A percentile compares a stretch with the other conserved stretches of the same genome.
Evolutionary conservation across 805 yeast genomes (phyloP).

Genomic region (Candida succiphila): DNA sequence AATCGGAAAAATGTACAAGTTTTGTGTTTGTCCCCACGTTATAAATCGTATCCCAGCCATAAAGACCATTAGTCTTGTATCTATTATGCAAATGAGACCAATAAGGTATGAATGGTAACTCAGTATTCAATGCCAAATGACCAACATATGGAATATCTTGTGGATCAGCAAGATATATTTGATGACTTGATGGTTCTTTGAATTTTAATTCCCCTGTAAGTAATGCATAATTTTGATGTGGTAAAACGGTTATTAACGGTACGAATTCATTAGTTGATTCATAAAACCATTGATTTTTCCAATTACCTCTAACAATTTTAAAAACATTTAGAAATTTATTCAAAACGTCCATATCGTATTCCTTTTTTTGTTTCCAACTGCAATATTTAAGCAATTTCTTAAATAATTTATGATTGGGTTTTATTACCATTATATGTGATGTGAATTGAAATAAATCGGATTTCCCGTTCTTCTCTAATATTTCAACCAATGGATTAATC

Average conservation of each 20-base stretch:
- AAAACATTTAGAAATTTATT: slow-evolving; percentile 25
- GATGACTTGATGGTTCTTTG: slow-evolving; percentile 23
- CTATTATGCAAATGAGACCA: slow-evolving; percentile 8
- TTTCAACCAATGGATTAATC: slow-evolving; percentile 7
- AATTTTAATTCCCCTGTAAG: slow-evolving; percentile 38
- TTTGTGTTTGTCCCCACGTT: slow-evolving; percentile 24
- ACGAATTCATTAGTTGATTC: not conserved
- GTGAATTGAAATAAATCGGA: slow-evolving; percentile 16
- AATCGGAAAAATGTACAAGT: slow-evolving; percentile 55
- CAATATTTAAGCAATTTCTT: slow-evolving; percentile 14
- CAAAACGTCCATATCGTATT: slow-evolving; percentile 46
- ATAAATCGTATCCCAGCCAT: slow-evolving; percentile 25
- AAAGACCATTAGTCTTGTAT: slow-evolving; percentile 5
- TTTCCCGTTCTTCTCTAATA: slow-evolving; percentile 7
- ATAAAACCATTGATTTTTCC: not conserved
- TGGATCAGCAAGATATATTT: slow-evolving; percentile 32
- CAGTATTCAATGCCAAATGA: not conserved
- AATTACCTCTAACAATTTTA: slow-evolving; percentile 4
- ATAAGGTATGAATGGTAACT: slow-evolving; percentile 10
- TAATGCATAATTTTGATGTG: slow-evolving; percentile 41
- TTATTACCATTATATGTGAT: slow-evolving; percentile 50
- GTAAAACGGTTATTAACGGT: slow-evolving; percentile 29
- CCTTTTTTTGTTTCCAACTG: slow-evolving; percentile 19
- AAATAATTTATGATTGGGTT: slow-evolving; percentile 27
- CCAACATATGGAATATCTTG: slow-evolving; percentile 23